A percentile compares a stretch with the other conserved stretches of the same genome.
These are phyloP conservation scores for Pezicula carpinea DNA, from an alignment of 2,329 filamentous ascomycete species.

Conservation along the genomic window DNA sequence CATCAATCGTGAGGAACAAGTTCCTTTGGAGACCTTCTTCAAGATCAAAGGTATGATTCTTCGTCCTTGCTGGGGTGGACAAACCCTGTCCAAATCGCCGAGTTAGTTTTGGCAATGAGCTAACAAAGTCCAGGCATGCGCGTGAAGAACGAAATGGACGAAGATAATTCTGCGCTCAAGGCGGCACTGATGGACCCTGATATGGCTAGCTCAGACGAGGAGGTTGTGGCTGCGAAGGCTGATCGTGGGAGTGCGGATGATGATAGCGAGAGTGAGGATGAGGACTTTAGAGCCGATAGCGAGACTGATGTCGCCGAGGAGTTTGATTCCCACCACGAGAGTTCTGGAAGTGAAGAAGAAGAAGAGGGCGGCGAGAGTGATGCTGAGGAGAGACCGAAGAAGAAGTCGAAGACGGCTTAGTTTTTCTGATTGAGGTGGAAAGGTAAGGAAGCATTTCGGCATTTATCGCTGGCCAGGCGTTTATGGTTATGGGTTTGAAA, in stretches of 20 bases:
- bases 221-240: slow-evolving; percentile 63
- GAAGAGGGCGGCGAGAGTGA: slow-evolving; percentile 62
- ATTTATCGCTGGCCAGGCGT: too few relatives aligned
- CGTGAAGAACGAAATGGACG: slow-evolving; percentile 98
- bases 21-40: slow-evolving; percentile 96
- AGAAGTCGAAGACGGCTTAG: slow-evolving; percentile 36
- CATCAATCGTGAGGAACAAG: slow-evolving; percentile 97
- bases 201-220: slow-evolving; percentile 70
- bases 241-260: slow-evolving; percentile 92
- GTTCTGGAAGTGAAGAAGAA: slow-evolving; percentile 66
- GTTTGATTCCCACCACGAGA: slow-evolving; percentile 88
- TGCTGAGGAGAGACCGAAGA: slow-evolving; percentile 45
- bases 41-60: slow-evolving; percentile 69
- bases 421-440: background rate
- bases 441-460: too few relatives aligned
- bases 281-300: slow-evolving; percentile 89
- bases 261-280: slow-evolving; percentile 90
- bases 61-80: too few relatives aligned
- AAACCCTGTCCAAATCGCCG: too few relatives aligned
- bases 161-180: slow-evolving; percentile 69
- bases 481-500: too few relatives aligned
- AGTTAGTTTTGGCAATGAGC: too few relatives aligned
- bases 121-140: slow-evolving; percentile 44
- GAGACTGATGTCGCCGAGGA: slow-evolving; percentile 97
- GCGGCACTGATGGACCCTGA: slow-evolving; percentile 80